Evolutionary conservation across 73 alveolate species (phyloP), one percentile per base, ranked within the genome.

Genomic region (Paramecium tetraurelia): DNA sequence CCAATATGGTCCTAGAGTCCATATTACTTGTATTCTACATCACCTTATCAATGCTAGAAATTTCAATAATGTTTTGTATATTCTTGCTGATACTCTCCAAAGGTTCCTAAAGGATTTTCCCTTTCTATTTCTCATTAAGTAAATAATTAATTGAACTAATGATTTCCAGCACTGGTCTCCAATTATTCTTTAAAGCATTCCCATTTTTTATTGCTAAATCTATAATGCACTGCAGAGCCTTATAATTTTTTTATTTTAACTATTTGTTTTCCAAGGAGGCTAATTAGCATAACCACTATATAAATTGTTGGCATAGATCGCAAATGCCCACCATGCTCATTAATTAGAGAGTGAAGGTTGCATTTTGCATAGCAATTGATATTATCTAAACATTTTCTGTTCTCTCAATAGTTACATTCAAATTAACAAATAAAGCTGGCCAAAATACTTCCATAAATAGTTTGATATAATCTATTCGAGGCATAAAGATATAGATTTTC

Each of bases 351-450:
- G 87, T 29, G 40, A 14, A 38, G 4, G 58, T 38, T 10, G 68
- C 87, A 75, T 75, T 75, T 33, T 38, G 5, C 33, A 75, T 29
- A n/a, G 87, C 87, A 3, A 35, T 75, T 41, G 38, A 29, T 4
- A 75, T 29, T 35, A 75, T 12, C 18, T 35, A 22, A 0, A 38
- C 35, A 75, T 75, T 41, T 21, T 75, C 87, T 35, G 63, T 38
- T 38, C 59, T 75, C 40, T 75, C 87, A 35, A 75, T 75, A 36
- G 59, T 75, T 33, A 75, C 59, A 75, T 75, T 75, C 31, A 75
- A 75, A 41, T 41, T 75, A 21, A 75, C 87, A 75, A 38, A 75
- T 20, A 75, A 75, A 21, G 87, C 87, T 75, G 87, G 87, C 87
- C 87, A 75, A 75, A 75, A 38, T 16, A 75, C 59, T 38, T 75